These are phyloP conservation scores for Boechera stricta DNA, from an alignment of 345 rosid species.

Conservation along the genomic window DNA sequence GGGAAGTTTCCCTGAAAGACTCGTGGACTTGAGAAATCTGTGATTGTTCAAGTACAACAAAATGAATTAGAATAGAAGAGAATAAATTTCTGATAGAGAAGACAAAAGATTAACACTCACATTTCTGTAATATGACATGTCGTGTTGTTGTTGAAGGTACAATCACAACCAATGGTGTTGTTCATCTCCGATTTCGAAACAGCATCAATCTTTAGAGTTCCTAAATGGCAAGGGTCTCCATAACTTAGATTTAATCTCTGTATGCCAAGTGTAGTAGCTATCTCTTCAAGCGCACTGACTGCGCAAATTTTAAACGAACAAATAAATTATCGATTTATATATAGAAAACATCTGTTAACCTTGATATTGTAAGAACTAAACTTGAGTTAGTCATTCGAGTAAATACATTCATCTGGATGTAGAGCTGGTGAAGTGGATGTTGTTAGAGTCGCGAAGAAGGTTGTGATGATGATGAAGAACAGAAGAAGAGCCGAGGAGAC, in stretches of 20 bases:
- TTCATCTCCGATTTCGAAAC: neutral
- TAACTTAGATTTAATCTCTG: neutral
- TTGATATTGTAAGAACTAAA: too few species aligned
- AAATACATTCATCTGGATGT: conserved; percentile 17
- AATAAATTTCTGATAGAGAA: neutral
- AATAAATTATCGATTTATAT: too few species aligned
- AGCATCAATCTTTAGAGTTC: conserved; percentile 2
- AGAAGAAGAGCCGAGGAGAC: neutral
- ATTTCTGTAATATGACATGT: conserved; percentile 39
- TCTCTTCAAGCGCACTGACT: conserved; percentile 15
- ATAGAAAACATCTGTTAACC: too few species aligned
- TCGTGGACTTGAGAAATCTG: neutral
- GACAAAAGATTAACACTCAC: conserved; percentile 27
- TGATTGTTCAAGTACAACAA: neutral
- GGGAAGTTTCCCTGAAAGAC: conserved; percentile 29
- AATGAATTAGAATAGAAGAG: neutral
- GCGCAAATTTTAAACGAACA: too few species aligned
- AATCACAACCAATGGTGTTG: conserved; percentile 13
- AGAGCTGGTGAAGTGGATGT: conserved; percentile 6
- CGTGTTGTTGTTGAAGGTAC: conserved; percentile 5
- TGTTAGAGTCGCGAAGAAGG: neutral
- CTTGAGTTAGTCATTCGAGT: too few species aligned
- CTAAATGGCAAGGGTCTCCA: conserved; percentile 28
- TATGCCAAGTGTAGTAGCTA: conserved; percentile 37
- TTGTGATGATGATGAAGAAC: neutral